These are phyloP conservation scores for Chlamydomonas sp. DNA, from an alignment of 139 green algal genomes.

Conservation along the genomic window DNA sequence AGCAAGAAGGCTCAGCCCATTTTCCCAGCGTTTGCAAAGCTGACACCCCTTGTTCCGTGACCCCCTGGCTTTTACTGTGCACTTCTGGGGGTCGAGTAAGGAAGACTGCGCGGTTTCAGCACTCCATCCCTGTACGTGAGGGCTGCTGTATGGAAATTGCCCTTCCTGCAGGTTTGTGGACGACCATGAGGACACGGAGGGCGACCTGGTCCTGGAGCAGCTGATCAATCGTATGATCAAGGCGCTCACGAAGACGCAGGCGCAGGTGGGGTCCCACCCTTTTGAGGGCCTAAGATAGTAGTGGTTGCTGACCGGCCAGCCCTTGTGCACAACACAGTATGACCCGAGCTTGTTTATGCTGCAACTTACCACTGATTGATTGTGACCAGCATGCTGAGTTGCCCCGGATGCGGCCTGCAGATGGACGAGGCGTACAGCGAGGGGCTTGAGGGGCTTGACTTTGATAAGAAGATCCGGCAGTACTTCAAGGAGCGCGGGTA, in stretches of 20 bases:
- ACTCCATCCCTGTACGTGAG: no score
- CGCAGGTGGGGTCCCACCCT: background rate
- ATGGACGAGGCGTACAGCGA: slow-evolving; percentile 6
- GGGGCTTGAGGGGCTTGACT: background rate
- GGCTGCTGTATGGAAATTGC: background rate
- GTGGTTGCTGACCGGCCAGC: no score
- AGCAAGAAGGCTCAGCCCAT: no score
- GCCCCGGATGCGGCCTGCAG: background rate
- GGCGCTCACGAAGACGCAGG: slow-evolving; percentile 34
- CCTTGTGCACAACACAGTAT: no score
- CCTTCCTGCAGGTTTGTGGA: slow-evolving; percentile 9
- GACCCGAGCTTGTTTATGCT: no score
- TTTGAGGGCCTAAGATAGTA: no score
- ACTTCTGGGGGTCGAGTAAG: background rate
- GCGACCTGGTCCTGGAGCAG: slow-evolving; percentile 31
- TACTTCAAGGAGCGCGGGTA: slow-evolving; percentile 38
- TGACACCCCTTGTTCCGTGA: background rate
- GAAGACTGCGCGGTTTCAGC: no score
- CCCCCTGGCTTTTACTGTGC: no score
- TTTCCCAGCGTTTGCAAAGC: no score
- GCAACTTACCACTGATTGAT: no score
- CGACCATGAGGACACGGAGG: slow-evolving; percentile 19
- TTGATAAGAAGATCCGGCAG: slow-evolving; percentile 7
- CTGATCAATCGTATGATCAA: slow-evolving; percentile 34
- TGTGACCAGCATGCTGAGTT: no score